These are phyloP conservation scores for Lasiodiplodia sp. DNA, from an alignment of 2,329 filamentous ascomycete species.

Conservation along the genomic window DNA sequence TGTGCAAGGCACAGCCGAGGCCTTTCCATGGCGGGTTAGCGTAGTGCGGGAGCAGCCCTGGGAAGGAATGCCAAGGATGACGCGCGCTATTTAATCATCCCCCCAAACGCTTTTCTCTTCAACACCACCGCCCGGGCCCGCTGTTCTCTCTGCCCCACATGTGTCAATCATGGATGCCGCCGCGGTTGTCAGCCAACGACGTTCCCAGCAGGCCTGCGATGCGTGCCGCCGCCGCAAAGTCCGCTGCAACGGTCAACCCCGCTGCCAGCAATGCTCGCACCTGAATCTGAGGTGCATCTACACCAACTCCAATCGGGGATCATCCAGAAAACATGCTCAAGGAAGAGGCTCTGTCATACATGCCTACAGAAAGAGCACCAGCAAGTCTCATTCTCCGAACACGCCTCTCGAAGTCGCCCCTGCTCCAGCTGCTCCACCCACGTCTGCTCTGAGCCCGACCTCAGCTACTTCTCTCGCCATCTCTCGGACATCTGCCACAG, in stretches of 20 bases:
- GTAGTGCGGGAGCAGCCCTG: neutral
- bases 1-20: conserved; percentile 24
- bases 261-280: conserved; percentile 74
- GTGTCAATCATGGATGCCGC: conserved; percentile 15
- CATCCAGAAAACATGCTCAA: conserved; percentile 76
- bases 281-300: conserved; percentile 75
- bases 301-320: conserved; percentile 78
- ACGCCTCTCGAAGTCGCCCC: conserved; percentile 1
- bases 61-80: conserved; percentile 18
- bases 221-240: conserved; percentile 78
- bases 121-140: neutral
- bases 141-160: conserved; percentile 10
- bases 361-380: conserved; percentile 65
- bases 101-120: neutral
- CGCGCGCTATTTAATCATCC: conserved; percentile 25
- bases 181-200: conserved; percentile 9
- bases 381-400: neutral
- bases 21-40: conserved; percentile 5
- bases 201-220: conserved; percentile 66
- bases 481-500: conserved; percentile 65
- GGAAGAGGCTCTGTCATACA: conserved; percentile 80
- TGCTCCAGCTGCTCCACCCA: neutral
- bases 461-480: conserved; percentile 37
- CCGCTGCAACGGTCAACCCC: conserved; percentile 74
- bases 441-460: neutral